Percentiles rank a stretch among this genome's conserved stretches.
Conservation (phyloP, 805 yeast species). For the Scheffersomyces coipomensis region DNA sequence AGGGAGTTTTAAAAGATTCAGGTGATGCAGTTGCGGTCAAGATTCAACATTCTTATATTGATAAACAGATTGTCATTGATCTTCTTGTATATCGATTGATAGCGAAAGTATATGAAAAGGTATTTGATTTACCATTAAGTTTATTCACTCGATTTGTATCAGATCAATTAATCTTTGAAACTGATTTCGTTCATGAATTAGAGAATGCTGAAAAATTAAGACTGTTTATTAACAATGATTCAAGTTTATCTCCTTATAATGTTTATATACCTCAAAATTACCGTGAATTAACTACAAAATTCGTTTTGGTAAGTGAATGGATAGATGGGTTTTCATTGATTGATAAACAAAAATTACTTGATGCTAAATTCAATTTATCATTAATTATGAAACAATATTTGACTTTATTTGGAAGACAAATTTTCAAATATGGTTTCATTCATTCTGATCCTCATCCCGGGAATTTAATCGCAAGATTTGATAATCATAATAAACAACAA, state of each 20-base stretch:
- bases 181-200: constrained; percentile 58
- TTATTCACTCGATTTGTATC: constrained; percentile 57
- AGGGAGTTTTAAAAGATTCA: constrained; percentile 38
- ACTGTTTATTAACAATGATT: constrained; percentile 40
- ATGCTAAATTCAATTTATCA: constrained; percentile 35
- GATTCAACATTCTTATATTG: constrained; percentile 63
- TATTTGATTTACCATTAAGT: constrained; percentile 64
- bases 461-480: constrained; percentile 56
- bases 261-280: constrained; percentile 59
- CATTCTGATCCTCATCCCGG: constrained; percentile 87
- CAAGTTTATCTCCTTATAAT: constrained; percentile 28
- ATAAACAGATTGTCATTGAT: constrained; percentile 60
- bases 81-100: constrained; percentile 53
- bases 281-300: constrained; percentile 42
- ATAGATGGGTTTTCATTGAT: constrained; percentile 65
- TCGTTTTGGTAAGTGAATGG: constrained; percentile 71
- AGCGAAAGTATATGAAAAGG: constrained; percentile 51
- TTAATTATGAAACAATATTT: constrained; percentile 51
- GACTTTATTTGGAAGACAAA: constrained; percentile 53
- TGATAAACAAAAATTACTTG: constrained; percentile 41
- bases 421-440: constrained; percentile 64
- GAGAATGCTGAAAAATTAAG: constrained; percentile 47
- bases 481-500: constrained; percentile 41
- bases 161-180: constrained; percentile 56
- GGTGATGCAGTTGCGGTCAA: constrained; percentile 63